A percentile compares a stretch with the other conserved stretches of the same genome.
Evolutionary conservation across 331 rosid species (phyloP).

Genomic region (Malus hybrid): DNA sequence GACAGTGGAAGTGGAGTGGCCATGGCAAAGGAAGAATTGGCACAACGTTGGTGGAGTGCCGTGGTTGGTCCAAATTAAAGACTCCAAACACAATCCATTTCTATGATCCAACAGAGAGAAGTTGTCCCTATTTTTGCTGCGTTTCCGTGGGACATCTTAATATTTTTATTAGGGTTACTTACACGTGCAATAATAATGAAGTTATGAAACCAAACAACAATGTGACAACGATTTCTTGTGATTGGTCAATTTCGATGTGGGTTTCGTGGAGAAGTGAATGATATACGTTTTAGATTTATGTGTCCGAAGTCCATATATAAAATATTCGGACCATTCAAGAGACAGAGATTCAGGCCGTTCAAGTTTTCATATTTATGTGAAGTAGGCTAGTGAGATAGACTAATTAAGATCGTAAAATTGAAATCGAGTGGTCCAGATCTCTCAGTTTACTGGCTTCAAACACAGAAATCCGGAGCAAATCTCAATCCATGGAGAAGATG

Average conservation of each 20-base stretch:
- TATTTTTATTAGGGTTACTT: not conserved
- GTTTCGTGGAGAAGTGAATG: not conserved
- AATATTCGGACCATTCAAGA: no score
- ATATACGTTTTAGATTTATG: no score
- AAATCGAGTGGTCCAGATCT: no score
- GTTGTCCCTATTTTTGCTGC: not conserved
- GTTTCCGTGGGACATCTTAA: not conserved
- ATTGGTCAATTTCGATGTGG: constrained; percentile 3
- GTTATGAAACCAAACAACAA: not conserved
- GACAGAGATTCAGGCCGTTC: no score
- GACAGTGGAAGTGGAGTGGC: not conserved
- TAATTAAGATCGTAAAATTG: no score
- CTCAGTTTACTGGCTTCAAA: no score
- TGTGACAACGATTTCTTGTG: not conserved
- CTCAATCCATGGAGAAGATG: not conserved
- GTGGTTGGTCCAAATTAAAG: not conserved
- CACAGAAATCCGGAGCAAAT: no score
- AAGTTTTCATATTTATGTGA: no score
- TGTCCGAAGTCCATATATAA: no score
- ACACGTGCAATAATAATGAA: constrained; percentile 8
- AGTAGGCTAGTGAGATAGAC: no score
- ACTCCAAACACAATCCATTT: not conserved
- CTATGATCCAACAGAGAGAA: not conserved
- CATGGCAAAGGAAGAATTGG: not conserved
- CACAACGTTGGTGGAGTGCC: not conserved